phyloP scores from a whole-genome alignment of 371 early-diverging fungal genomes.

The Mortierella sp. region DNA sequence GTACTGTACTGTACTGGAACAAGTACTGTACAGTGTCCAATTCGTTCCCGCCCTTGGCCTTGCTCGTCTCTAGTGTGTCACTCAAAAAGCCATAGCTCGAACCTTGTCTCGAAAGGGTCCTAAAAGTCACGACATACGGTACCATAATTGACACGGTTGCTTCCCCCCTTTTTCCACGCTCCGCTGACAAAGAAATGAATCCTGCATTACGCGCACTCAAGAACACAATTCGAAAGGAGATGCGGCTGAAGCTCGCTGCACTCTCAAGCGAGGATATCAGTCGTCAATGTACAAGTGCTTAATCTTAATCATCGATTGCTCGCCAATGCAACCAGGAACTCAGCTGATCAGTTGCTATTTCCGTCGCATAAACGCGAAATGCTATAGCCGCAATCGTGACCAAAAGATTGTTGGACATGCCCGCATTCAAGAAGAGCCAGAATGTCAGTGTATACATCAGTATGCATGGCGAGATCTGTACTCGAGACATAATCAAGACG shows the following conservation, averaged over 20 bases:
- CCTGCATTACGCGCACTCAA: constrained; percentile 55
- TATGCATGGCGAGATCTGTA: constrained; percentile 74
- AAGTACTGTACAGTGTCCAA: no score
- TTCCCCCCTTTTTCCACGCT: not conserved
- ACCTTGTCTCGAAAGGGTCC: no score
- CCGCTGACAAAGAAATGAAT: constrained; percentile 20
- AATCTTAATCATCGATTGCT: not conserved
- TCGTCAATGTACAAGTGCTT: constrained; percentile 56
- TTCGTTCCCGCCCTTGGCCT: no score
- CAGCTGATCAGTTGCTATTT: not conserved
- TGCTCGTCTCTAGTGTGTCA: no score
- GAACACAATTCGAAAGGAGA: constrained; percentile 63
- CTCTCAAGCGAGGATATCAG: constrained; percentile 52
- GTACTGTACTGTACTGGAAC: no score
- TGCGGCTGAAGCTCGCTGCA: constrained; percentile 55
- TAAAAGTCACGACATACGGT: no score
- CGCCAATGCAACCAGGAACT: not conserved
- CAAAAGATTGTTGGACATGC: constrained; percentile 59
- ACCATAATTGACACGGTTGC: no score
- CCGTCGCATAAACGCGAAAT: not conserved
- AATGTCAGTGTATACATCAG: constrained; percentile 75
- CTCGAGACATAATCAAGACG: constrained; percentile 63
- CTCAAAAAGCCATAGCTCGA: no score
- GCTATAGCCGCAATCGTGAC: constrained; percentile 63
- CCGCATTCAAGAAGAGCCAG: constrained; percentile 60